Conservation (phyloP, 257 asterid species). For the Solanum raphanifolium region DNA sequence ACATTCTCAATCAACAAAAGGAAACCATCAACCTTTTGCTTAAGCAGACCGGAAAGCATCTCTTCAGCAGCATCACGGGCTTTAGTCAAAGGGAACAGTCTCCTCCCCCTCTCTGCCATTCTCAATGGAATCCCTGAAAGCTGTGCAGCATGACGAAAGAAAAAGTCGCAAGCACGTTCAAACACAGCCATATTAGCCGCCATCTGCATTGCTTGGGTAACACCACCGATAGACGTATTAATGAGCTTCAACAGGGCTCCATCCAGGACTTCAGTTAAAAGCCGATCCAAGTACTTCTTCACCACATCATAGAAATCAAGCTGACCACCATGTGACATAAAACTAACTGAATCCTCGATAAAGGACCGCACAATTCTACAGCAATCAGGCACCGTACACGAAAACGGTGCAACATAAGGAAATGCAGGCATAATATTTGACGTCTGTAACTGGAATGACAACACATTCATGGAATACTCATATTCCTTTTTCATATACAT, state of each 20-base stretch:
- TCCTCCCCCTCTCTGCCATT: conserved; percentile 80
- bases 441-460: conserved; percentile 87
- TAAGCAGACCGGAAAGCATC: conserved; percentile 68
- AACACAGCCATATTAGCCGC: conserved; percentile 97
- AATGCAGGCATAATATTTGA: conserved; percentile 94
- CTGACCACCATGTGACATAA: conserved; percentile 93
- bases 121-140: conserved; percentile 90
- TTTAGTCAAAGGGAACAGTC: conserved; percentile 67
- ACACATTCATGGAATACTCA: conserved; percentile 85
- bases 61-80: conserved; percentile 91
- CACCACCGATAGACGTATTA: conserved; percentile 57
- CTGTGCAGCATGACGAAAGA: conserved; percentile 96
- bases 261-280: conserved; percentile 76
- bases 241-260: conserved; percentile 70
- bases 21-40: conserved; percentile 94
- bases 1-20: conserved; percentile 76
- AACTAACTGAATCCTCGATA: conserved; percentile 89
- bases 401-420: conserved; percentile 90
- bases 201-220: conserved; percentile 93
- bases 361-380: conserved; percentile 93
- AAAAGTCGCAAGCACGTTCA: conserved; percentile 95
- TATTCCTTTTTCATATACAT: conserved; percentile 98
- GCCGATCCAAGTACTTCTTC: conserved; percentile 87
- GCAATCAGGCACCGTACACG: conserved; percentile 90
- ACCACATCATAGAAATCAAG: conserved; percentile 84